Evolutionary conservation across 192 early-diverging fungal genomes (phyloP), one percentile per base, ranked within the genome.

Genomic region (Umbelopsis isabellina): DNA sequence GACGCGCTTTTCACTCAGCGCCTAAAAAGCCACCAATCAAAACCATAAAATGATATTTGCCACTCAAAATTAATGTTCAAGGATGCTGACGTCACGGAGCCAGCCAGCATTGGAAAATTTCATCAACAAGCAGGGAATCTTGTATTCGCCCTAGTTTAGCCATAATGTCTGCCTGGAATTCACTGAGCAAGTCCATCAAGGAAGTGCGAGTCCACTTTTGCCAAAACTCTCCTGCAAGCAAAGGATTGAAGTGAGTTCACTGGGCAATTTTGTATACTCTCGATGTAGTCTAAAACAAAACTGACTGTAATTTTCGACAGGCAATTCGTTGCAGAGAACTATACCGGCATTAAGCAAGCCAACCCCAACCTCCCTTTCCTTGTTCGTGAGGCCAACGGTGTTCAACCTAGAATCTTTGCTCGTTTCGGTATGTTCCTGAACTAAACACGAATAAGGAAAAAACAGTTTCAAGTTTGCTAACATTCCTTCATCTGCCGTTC

Each of bases 131-230:
- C 13, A 35, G 9, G 55, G 55, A 61, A 15, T n/a, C 11, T 27
- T n/a, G 37, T 41, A 35, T 16, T 61, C 30, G 55, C 55, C 55
- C 13, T 61, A 61, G 55, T 61, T 61, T 30, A 61, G 52, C 55
- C 27, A 16, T 35, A 49, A 78, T 78, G 78, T 79, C 78, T 52
- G 65, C 71, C 46, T 66, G 75, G 23, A 75, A 71, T 58, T 73
- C 79, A 46, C 72, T 92, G 67, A 76, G 86, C 49, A 89, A 89
- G 75, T 80, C 81, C 75, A 83, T 97, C 41, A 92, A 93, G 78
- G 95, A 97, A 80, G 85, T 97, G 18, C 92, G 95, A 64, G 87
- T 97, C 48, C 95, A 97, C 83, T 87, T 92, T 80, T 93, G 89
- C 81, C 95, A 93, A 82, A 90, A 83, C 18, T 88, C 85, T 35